Evolutionary conservation across 2,329 filamentous ascomycete genomes (phyloP).

Genomic region (Septoria linicola): DNA sequence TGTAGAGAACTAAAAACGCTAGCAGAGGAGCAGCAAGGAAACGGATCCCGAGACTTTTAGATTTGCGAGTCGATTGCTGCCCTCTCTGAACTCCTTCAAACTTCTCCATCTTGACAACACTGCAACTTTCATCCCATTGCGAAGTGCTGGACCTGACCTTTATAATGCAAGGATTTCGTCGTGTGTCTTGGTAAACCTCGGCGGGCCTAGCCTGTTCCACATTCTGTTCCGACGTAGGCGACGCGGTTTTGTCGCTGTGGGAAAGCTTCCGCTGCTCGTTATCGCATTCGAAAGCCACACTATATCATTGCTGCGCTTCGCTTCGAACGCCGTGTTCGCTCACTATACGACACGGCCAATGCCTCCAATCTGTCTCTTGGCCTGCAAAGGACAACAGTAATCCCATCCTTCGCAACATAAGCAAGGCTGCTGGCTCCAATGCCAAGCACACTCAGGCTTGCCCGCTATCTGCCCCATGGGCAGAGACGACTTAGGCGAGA

Average conservation of each 20-base stretch:
- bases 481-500: neutral
- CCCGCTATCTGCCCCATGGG: neutral
- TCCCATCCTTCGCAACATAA: too few relatives aligned
- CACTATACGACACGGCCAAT: neutral
- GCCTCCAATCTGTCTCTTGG: neutral
- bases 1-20: constrained; percentile 25
- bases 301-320: neutral
- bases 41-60: constrained; percentile 6
- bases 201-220: neutral
- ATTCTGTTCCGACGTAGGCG: too few relatives aligned
- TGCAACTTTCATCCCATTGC: neutral
- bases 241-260: too few relatives aligned
- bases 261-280: neutral
- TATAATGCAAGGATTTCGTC: too few relatives aligned
- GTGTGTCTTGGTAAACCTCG: neutral
- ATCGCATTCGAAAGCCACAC: neutral
- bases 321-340: too few relatives aligned
- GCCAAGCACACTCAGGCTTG: neutral
- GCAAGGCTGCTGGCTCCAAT: neutral
- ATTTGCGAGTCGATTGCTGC: neutral
- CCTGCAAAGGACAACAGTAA: too few relatives aligned
- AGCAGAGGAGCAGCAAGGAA: constrained; percentile 23
- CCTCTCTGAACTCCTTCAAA: constrained; percentile 1
- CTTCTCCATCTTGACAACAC: constrained; percentile 9
- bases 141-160: too few relatives aligned